Conservation (phyloP, 805 yeast genomes). For the Kodamaea restingae region DNA sequence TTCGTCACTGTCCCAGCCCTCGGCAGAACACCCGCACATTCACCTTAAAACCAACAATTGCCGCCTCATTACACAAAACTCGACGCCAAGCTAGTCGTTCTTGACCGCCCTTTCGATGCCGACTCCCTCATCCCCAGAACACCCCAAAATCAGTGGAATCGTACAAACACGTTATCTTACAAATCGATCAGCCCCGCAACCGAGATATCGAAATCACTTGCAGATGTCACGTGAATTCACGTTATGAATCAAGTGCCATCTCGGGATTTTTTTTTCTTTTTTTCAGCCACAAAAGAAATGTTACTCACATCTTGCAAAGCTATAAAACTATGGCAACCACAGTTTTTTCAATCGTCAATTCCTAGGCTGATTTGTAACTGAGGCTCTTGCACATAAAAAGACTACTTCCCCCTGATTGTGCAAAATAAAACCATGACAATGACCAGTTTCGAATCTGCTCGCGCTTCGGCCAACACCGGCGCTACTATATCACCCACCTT, state of each 20-base stretch:
- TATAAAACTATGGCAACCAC: conserved; percentile 6
- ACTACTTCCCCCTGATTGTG: not conserved
- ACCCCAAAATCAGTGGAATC: no score
- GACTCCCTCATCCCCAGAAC: no score
- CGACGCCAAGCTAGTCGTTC: no score
- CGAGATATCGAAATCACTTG: no score
- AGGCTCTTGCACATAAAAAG: conserved; percentile 4
- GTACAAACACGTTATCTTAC: no score
- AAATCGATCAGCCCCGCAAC: no score
- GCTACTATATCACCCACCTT: conserved; percentile 29
- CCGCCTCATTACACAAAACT: no score
- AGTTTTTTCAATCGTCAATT: not conserved
- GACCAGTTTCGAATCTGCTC: not conserved
- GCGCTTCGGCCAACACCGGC: not conserved
- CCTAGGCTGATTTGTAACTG: conserved; percentile 1
- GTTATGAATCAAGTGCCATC: not conserved
- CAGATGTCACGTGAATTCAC: conserved; percentile 2
- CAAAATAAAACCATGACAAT: conserved; percentile 5
- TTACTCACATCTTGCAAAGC: not conserved
- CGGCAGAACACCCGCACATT: no score
- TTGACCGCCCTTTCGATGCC: no score
- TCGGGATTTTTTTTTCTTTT: conserved; percentile 1
- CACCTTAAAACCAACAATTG: no score
- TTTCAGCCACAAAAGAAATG: not conserved
- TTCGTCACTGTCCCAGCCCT: no score